Evolutionary conservation across 768 basidiomycete species (phyloP).

Genomic region (Serendipita sp.): DNA sequence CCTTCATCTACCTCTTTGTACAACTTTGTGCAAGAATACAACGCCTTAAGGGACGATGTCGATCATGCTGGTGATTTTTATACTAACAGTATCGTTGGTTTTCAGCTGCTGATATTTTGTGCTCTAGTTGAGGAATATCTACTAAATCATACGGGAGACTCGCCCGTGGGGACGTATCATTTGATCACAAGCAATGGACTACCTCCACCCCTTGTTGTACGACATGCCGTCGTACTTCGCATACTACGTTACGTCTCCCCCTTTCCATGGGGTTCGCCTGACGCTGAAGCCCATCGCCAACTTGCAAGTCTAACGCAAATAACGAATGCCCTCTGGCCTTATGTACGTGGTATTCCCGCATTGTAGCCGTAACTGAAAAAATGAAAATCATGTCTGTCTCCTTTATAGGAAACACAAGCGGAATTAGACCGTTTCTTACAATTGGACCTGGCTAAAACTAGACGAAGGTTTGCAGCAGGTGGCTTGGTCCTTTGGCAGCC

Average conservation of each 20-base stretch:
- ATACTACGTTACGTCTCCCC: slow-evolving; percentile 56
- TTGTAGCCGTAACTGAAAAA: not conserved
- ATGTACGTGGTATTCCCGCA: not conserved
- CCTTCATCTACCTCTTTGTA: not conserved
- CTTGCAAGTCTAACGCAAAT: slow-evolving; percentile 31
- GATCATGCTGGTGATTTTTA: not conserved
- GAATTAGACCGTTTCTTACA: not conserved
- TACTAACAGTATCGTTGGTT: not conserved
- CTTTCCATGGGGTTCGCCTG: slow-evolving; percentile 56
- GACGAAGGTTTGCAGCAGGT: not conserved
- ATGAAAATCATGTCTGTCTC: no score
- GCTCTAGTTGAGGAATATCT: not conserved
- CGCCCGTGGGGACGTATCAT: not conserved
- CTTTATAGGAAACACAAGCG: not conserved
- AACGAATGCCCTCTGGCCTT: slow-evolving; percentile 29
- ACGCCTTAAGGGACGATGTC: not conserved
- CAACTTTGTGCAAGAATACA: not conserved
- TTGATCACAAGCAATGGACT: slow-evolving; percentile 8
- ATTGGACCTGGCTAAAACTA: not conserved
- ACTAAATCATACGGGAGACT: not conserved
- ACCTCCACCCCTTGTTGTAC: slow-evolving; percentile 11
- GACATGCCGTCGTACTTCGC: slow-evolving; percentile 19
- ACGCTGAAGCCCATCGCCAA: slow-evolving; percentile 43
- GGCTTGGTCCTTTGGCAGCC: not conserved
- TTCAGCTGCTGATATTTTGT: not conserved